Evolutionary conservation across 1,139 yeast species (phyloP).

Genomic region (Scheffersomyces lignicola): DNA sequence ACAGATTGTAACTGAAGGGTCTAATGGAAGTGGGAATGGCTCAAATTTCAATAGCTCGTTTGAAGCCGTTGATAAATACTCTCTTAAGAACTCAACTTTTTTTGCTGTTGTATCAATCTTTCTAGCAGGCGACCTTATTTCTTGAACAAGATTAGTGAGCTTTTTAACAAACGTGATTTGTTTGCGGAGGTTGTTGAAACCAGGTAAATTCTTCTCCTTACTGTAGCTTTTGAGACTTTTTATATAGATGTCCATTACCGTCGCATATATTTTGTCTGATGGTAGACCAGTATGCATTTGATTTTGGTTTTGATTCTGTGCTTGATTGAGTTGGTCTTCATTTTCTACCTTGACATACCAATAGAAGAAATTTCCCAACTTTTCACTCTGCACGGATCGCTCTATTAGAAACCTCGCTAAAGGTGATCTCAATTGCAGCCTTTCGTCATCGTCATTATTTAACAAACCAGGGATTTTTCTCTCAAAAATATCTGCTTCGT

Average conservation of each 20-base stretch:
- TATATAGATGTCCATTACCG: conserved; percentile 40
- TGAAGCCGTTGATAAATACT: conserved; percentile 39
- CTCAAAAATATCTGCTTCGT: conserved; percentile 41
- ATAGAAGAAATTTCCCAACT: conserved; percentile 78
- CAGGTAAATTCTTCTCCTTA: conserved; percentile 28
- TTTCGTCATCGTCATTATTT: conserved; percentile 23
- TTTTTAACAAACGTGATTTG: conserved; percentile 50
- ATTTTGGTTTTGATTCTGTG: conserved; percentile 8
- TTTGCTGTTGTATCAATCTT: conserved; percentile 47
- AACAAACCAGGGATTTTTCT: neutral
- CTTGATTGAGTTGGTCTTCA: conserved; percentile 55
- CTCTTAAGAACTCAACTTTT: conserved; percentile 42
- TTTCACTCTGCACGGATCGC: conserved; percentile 64
- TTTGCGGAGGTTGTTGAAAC: conserved; percentile 40
- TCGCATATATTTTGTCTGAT: conserved; percentile 28
- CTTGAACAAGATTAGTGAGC: conserved; percentile 40
- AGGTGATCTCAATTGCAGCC: conserved; percentile 44
- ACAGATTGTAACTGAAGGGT: conserved; percentile 63
- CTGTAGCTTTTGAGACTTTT: conserved; percentile 36
- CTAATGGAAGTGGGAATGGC: conserved; percentile 69
- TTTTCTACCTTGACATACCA: conserved; percentile 93
- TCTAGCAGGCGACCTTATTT: conserved; percentile 39
- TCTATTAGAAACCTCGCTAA: conserved; percentile 78
- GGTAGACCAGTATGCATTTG: conserved; percentile 2
- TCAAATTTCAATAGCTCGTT: conserved; percentile 46